Evolutionary conservation across 2,329 filamentous ascomycete genomes (phyloP).

Genomic region (Pseudogymnoascus verrucosus): DNA sequence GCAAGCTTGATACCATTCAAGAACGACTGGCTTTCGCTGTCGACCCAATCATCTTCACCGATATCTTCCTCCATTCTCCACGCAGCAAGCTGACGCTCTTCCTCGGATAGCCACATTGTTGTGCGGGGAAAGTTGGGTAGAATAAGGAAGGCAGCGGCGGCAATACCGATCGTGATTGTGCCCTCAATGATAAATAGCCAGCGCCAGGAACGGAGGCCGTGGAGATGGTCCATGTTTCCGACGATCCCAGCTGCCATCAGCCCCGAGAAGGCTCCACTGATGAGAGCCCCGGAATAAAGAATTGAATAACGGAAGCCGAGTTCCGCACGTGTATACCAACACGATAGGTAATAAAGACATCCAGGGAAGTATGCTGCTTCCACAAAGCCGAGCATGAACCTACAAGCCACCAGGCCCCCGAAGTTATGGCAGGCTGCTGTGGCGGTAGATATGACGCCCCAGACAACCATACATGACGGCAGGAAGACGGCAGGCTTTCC

Average conservation of each 20-base stretch:
- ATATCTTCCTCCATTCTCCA: constrained; percentile 58
- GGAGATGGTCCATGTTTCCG: constrained; percentile 50
- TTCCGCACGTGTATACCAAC: constrained; percentile 65
- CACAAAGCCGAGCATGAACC: constrained; percentile 44
- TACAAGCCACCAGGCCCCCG: constrained; percentile 36
- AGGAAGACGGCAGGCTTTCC: constrained; percentile 43
- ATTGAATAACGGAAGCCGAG: constrained; percentile 57
- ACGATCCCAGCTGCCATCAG: constrained; percentile 58
- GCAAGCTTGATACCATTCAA: constrained; percentile 39
- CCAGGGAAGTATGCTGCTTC: constrained; percentile 53
- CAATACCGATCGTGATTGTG: constrained; percentile 50
- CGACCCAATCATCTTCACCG: constrained; percentile 55
- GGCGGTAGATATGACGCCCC: constrained; percentile 41
- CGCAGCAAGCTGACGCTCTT: constrained; percentile 48
- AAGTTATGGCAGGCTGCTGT: constrained; percentile 42
- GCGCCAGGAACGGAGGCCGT: constrained; percentile 53
- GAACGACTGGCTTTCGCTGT: constrained; percentile 47
- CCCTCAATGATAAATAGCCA: constrained; percentile 68
- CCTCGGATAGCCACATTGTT: constrained; percentile 47
- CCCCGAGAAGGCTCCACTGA: constrained; percentile 66
- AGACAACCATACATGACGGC: constrained; percentile 40
- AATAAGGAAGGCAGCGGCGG: constrained; percentile 47
- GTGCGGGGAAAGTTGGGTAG: constrained; percentile 61
- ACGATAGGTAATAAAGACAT: constrained; percentile 54
- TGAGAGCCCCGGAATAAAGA: constrained; percentile 59